Base-by-base conservation (phyloP, 1,284 basidiomycete genomes). In the Rhodotorula sp. region DNA sequence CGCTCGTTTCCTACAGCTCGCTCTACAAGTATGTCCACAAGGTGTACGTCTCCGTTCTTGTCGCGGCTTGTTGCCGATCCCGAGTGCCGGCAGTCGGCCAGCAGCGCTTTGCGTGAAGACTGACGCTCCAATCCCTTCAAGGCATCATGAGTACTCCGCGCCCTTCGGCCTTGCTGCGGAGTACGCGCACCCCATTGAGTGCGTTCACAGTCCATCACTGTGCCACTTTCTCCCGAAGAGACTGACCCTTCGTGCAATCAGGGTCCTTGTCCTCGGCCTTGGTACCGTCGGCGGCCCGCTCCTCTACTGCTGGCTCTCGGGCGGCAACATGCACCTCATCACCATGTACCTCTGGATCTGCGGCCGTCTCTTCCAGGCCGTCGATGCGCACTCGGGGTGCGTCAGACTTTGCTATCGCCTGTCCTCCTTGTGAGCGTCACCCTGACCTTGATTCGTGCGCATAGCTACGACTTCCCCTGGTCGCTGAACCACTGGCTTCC, bases 1-100 rank as follows among this genome's bases (percentile, higher is more conserved):
- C 10, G 8, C 27, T 8, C 22, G 12, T 15, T 15, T 12, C 15
- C 22, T 25, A 17, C 61, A 62, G 61, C 51, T 39, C 61, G 10
- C 86, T 99, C 69, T 99, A 99, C 88, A 97, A 94, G 84, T 86
- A 97, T 83, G 94, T 98, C 77, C 96, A 99, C 88, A 98, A 98
- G 85, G 37, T 80, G n/a, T 79, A 98, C 83, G 96, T 98, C 88
- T 94, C 7, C 12, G 17, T 1, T n/a, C 7, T 6, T 9, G 17
- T 15, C 17, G 57, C 13, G 46, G 10, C 15, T 48, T 48, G 22
- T n/a, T n/a, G n/a, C n/a, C n/a, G n/a, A n/a, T n/a, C n/a, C n/a
- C n/a, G n/a, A n/a, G n/a, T n/a, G n/a, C n/a, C n/a, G n/a, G n/a
- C n/a, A n/a, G n/a, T n/a, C n/a, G n/a, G n/a, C n/a, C n/a, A n/a